Conservation (phyloP, 768 basidiomycete genomes). For the Panaeolus papilionaceus region DNA sequence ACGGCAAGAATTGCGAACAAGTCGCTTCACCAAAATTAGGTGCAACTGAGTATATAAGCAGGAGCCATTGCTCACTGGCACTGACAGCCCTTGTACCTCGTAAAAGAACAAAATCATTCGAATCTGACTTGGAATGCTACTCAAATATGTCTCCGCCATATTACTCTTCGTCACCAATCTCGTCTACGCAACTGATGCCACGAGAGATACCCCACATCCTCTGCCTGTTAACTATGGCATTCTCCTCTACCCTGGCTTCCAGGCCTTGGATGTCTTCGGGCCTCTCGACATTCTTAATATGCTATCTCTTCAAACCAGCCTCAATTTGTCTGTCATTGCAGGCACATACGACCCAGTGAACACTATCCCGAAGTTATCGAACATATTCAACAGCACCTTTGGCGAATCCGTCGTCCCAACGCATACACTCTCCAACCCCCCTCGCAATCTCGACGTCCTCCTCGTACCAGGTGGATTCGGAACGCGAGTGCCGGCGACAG, state of each 20-base stretch:
- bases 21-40: too few species aligned
- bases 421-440: slow-evolving; percentile 23
- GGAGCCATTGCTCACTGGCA: too few species aligned
- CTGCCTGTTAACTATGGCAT: slow-evolving; percentile 30
- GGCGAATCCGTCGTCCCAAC: slow-evolving; percentile 34
- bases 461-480: slow-evolving; percentile 33
- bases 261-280: slow-evolving; percentile 40
- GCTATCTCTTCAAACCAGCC: slow-evolving; percentile 26
- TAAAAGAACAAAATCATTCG: too few species aligned
- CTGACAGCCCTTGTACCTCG: too few species aligned
- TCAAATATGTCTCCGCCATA: too few species aligned
- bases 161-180: too few species aligned
- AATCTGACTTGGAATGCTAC: too few species aligned
- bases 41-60: too few species aligned
- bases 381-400: slow-evolving; percentile 32
- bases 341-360: slow-evolving; percentile 35
- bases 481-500: slow-evolving; percentile 19
- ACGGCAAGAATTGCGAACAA: too few species aligned
- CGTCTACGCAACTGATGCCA: too few species aligned
- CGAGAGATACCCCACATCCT: background rate
- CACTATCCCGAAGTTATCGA: slow-evolving; percentile 33
- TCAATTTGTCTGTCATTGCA: slow-evolving; percentile 35
- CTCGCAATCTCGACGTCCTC: slow-evolving; percentile 38
- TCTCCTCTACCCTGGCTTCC: slow-evolving; percentile 37
- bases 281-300: slow-evolving; percentile 39